Percentiles rank a stretch among this genome's conserved stretches.
Conservation (phyloP, 805 yeast genomes). For the Candida krabiensis region DNA sequence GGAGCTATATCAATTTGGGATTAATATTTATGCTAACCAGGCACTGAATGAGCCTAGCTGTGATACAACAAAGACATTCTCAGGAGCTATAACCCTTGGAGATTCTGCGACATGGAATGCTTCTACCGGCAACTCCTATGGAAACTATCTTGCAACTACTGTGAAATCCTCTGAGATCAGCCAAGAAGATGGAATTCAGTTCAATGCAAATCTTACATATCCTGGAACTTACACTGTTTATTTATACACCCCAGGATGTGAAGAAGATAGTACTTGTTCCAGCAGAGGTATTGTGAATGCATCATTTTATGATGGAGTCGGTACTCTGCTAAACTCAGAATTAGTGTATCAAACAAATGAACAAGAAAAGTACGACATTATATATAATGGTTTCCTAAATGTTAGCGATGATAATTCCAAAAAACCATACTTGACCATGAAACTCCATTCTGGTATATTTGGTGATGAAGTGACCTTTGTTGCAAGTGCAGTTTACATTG, state of each 20-base stretch:
- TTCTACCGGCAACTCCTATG: constrained; percentile 8
- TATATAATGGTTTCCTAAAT: constrained; percentile 69
- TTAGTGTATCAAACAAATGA: constrained; percentile 78
- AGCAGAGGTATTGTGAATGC: constrained; percentile 78
- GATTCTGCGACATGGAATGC: constrained; percentile 26
- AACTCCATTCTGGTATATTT: constrained; percentile 32
- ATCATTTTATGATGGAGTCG: constrained; percentile 54
- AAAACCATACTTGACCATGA: constrained; percentile 40
- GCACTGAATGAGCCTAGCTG: constrained; percentile 70
- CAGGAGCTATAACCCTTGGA: constrained; percentile 16
- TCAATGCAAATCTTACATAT: constrained; percentile 66
- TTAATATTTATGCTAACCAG: constrained; percentile 72
- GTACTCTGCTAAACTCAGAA: constrained; percentile 39
- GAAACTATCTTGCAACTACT: constrained; percentile 26
- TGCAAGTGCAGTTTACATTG: constrained; percentile 63
- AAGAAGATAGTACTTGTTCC: constrained; percentile 61
- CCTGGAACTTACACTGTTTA: constrained; percentile 74
- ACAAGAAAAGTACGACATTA: constrained; percentile 73
- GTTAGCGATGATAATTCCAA: constrained; percentile 36
- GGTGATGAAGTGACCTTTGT: constrained; percentile 53
- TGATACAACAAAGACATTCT: constrained; percentile 11
- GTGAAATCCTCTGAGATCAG: constrained; percentile 30
- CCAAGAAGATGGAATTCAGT: constrained; percentile 42
- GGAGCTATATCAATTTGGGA: constrained; percentile 61
- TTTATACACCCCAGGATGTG: constrained; percentile 87